Base-by-base conservation (phyloP, 78 protist species). In the Thecamonas trahens region DNA sequence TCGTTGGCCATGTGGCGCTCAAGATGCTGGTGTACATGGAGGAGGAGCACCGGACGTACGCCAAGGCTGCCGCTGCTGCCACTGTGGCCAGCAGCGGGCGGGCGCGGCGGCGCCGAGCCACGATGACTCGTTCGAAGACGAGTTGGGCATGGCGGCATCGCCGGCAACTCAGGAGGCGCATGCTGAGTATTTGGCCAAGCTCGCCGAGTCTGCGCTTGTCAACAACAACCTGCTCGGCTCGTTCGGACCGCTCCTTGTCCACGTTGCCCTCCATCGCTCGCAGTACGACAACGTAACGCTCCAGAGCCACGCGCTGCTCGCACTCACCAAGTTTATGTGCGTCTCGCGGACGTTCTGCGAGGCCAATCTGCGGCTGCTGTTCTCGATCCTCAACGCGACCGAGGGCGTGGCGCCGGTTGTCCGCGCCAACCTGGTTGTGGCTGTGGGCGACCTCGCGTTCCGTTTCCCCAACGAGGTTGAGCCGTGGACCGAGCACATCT, bases 401-500 rank as follows among this genome's bases (percentile, higher is more conserved):
- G 3, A 1, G 35, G 61, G 71, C 7, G 34, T 49, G 11, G 32
- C 14, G 40, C 49, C 74, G 38, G 14, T 11, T 0, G 53, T 91
- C 26, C 84, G 94, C 42, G 49, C 82, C 54, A 95, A 91, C 82
- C 67, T 91, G 49, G 74, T 87, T 66, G 77, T 93, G 24, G 58
- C 91, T 20, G 65, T 94, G 7, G 97, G 98, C 37, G 98, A 95
- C 70, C 55, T 94, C 32, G 79, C 80, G 34, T 60, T 71, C 75
- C 69, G 92, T 42, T 67, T 50, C 39, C 96, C 96, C 39, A 95
- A 91, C 73, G 44, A 63, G 29, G 26, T 91, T n/a, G 98, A 92
- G 58, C 95, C 94, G n/a, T 92, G 90, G 89, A 83, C 88, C 29
- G 29, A 37, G 8, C 75, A 64, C 44, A 8, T 66, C 45, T 89